phyloP scores from a whole-genome alignment of 163 green algal genomes.

The Picocystis sp. region DNA sequence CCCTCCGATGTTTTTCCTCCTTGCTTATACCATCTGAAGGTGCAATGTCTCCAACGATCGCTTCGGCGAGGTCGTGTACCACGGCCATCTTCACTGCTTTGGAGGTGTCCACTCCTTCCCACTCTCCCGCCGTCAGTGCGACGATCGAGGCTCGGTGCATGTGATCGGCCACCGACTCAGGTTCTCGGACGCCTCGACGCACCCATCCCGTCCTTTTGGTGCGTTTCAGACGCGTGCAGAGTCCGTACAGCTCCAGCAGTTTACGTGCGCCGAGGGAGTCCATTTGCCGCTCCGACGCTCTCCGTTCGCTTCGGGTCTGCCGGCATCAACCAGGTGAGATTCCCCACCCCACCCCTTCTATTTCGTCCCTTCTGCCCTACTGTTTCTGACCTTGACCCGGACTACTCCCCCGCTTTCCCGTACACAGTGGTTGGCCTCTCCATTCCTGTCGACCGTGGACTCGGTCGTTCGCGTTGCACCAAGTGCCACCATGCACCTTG shows the following conservation, averaged over 20 bases:
- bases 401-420: too few species aligned
- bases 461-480: too few species aligned
- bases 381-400: not conserved
- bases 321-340: not conserved
- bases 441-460: too few species aligned
- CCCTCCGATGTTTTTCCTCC: conserved; percentile 48
- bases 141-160: conserved; percentile 67
- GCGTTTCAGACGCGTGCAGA: conserved; percentile 5
- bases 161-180: conserved; percentile 75
- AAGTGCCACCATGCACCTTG: too few species aligned
- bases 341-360: not conserved
- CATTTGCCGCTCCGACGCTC: not conserved
- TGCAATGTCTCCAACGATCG: conserved; percentile 80
- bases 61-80: conserved; percentile 77
- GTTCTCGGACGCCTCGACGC: conserved; percentile 34
- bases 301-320: not conserved
- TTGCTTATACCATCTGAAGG: conserved; percentile 57
- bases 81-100: conserved; percentile 62
- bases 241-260: conserved; percentile 9
- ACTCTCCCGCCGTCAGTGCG: conserved; percentile 33
- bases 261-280: conserved; percentile 10
- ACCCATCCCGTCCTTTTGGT: conserved; percentile 71
- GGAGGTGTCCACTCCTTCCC: conserved; percentile 10
- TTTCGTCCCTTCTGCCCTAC: not conserved
- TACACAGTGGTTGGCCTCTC: too few species aligned